Evolutionary conservation across 495 filamentous ascomycete genomes (phyloP), one percentile per base, ranked within the genome.

Genomic region (Niebla homalea): DNA sequence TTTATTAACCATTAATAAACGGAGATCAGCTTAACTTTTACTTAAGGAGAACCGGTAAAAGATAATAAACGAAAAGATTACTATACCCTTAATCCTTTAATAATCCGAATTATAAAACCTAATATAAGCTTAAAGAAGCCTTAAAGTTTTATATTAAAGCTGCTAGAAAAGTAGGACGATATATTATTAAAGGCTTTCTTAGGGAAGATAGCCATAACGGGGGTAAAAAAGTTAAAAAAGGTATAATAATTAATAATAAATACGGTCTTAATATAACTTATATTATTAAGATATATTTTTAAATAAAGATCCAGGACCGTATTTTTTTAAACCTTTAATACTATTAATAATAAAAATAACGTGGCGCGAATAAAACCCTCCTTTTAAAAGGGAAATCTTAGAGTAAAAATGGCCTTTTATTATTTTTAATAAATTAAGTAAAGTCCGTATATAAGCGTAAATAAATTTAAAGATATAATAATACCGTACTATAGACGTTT

Each of bases 201-300:
- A 26, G 7, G 7, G 7, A 26, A 26, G 25, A 26, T 26, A 26
- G 7, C 25, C 7, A 26, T 26, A 26, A 26, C 25, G 25, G 25
- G 25, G 7, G 7, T 26, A 26, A 26, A 26, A 26, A 26, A 26
- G 7, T 26, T 26, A 26, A 26, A 26, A 44, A 20, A 44, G 5
- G 14, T 19, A 44, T 44, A 44, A 44, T 44, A 44, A 20, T 44
- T 44, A 44, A 15, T 20, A 25, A 44, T 44, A 44, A 20, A 44
- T 44, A 20, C 23, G 16, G 4, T 44, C 4, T 44, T 20, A 44
- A 44, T 16, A 20, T 20, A 20, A 20, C 14, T 44, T 25, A 20
- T 44, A 20, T 20, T 44, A 5, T 44, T 44, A 44, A 20, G 20
- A 44, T 20, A 44, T 44, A 44, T 19, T 20, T 20, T 44, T 44